Conservation (phyloP, 805 yeast genomes). For the Ogataea salicorniae region DNA sequence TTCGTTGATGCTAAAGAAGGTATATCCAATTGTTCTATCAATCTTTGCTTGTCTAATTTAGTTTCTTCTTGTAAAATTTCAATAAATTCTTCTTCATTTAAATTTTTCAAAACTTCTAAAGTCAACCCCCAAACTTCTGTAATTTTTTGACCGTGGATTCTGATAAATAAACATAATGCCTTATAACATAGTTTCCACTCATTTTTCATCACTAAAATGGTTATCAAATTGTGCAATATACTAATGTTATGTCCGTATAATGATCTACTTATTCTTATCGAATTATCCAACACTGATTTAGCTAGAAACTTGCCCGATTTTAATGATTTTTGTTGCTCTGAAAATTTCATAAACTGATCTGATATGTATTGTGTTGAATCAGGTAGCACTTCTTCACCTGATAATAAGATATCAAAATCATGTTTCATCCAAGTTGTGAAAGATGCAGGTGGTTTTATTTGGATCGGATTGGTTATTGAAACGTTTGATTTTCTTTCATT, state of each 20-base stretch:
- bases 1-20: background rate
- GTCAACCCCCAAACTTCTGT: slow-evolving; percentile 62
- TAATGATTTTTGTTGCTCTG: background rate
- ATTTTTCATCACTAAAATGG: slow-evolving; percentile 39
- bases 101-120: slow-evolving; percentile 41
- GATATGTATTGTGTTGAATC: slow-evolving; percentile 4
- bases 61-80: background rate
- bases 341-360: slow-evolving; percentile 11
- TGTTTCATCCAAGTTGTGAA: background rate
- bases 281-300: background rate
- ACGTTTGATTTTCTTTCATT: background rate
- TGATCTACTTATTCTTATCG: no score
- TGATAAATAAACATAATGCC: slow-evolving; percentile 43
- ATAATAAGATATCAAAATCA: background rate
- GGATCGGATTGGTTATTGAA: background rate
- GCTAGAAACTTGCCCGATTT: background rate
- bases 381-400: slow-evolving; percentile 13
- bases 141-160: slow-evolving; percentile 47
- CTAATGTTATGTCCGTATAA: slow-evolving; percentile 2
- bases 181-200: slow-evolving; percentile 56
- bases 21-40: background rate
- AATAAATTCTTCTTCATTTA: slow-evolving; percentile 22
- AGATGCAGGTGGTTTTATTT: background rate
- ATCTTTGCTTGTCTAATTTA: background rate
- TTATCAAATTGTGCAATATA: slow-evolving; percentile 41